Evolutionary conservation across 2,329 filamentous ascomycete genomes (phyloP), one percentile per base, ranked within the genome.

Genomic region (Sclerotinia minor): DNA sequence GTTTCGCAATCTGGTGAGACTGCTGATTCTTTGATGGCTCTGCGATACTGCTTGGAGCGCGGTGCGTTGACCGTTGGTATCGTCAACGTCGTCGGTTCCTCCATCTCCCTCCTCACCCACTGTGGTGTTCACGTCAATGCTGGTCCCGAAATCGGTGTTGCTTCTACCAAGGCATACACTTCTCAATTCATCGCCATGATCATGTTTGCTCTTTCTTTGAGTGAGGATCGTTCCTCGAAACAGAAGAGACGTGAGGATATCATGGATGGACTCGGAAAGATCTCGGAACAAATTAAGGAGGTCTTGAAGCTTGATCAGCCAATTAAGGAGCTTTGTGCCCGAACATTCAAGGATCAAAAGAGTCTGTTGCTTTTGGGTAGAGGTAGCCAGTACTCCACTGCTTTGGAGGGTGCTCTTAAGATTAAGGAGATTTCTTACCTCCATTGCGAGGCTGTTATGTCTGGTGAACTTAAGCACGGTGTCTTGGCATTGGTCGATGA

Each of bases 361-460:
- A 96, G 92, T 73, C 82, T 99, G 76, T 85, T 99, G 71, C 87
- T 99, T 66, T 87, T 99, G 70, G 95, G 95, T 70, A 92, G 95
- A 84, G 95, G 95, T 74, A 92, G 92, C 79, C 95, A 99, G 83
- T 97, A 94, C 84, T 94, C 94, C 69, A 99, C 95, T 75, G 95
- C 95, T 67, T 88, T 99, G 29, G 95, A 99, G 84, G 95, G 92
- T 81, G 95, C 95, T 61, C 85, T 99, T 75, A 99, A 99, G 86
- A 99, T 99, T 82, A 99, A 99, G 87, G 95, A 99, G 83, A 99
- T 99, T 77, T 98, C 94, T 24, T 99, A 99, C 82, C 91, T 99
- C 69, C 95, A 99, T 82, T 99, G 95, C 81, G 95, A 99, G 83
- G 95, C 95, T 75, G 95, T 99, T 84, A 99, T 99, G 95, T 98